Conservation (phyloP, 164 flowering plant genomes). For the Aristolochia californica region DNA sequence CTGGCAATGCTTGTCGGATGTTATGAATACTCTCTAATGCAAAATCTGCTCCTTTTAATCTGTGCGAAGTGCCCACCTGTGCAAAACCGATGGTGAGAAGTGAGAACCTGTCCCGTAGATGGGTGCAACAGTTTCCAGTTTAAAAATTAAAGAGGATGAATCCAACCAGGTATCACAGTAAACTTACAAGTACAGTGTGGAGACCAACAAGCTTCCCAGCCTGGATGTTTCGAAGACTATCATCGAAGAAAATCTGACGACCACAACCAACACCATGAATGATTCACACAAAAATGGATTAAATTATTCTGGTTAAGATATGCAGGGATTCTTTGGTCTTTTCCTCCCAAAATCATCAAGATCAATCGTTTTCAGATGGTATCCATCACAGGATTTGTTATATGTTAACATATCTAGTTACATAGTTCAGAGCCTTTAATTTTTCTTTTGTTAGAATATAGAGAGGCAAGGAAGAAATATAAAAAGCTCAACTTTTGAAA, state of each 20-base stretch:
- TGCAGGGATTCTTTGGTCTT: no score
- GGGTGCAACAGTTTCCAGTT: not conserved
- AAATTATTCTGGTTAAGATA: not conserved
- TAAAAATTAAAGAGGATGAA: not conserved
- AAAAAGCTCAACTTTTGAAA: not conserved
- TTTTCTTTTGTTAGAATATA: no score
- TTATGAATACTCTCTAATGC: conserved; percentile 93
- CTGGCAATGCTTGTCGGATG: conserved; percentile 79
- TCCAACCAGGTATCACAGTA: not conserved
- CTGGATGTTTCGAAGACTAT: conserved; percentile 72
- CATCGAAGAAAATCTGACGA: conserved; percentile 93
- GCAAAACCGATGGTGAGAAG: not conserved
- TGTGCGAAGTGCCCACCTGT: conserved; percentile 76
- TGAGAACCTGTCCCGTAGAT: not conserved
- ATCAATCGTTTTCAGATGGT: no score
- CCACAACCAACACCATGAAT: not conserved
- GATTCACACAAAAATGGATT: not conserved
- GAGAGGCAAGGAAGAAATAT: not conserved
- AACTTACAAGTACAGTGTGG: conserved; percentile 74
- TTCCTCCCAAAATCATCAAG: no score
- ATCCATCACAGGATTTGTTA: not conserved
- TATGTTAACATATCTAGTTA: not conserved
- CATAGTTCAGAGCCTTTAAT: no score
- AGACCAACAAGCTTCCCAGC: conserved; percentile 64
- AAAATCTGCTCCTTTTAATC: conserved; percentile 61